A percentile compares a stretch with the other conserved stretches of the same genome.
These are phyloP conservation scores for Anisodus tanguticus DNA, from an alignment of 257 asterid genomes.

Conservation along the genomic window DNA sequence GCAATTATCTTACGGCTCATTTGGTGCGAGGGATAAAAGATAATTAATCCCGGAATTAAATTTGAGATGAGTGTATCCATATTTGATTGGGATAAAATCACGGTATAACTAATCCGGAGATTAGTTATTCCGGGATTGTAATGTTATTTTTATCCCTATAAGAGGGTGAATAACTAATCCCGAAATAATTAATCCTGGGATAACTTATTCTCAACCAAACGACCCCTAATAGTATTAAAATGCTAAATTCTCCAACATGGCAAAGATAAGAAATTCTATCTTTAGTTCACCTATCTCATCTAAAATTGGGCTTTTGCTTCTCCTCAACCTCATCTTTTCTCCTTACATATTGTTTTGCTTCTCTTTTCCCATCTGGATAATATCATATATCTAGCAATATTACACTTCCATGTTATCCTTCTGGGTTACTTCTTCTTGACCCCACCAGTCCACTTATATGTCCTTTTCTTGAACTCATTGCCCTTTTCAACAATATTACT, in stretches of 20 bases:
- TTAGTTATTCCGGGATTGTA: too few relatives aligned
- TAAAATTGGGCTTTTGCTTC: not conserved
- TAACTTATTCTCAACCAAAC: too few relatives aligned
- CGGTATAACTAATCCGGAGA: too few relatives aligned
- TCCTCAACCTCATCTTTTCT: not conserved
- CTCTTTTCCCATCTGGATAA: slow-evolving; percentile 19
- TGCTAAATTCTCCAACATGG: not conserved
- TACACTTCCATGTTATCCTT: not conserved
- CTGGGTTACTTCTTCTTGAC: not conserved
- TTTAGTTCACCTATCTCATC: not conserved
- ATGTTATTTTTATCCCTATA: too few relatives aligned
- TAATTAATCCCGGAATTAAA: too few relatives aligned
- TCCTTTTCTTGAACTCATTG: not conserved
- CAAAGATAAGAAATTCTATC: slow-evolving; percentile 1
- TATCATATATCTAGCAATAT: not conserved
- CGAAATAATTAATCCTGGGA: too few relatives aligned
- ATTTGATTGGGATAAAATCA: too few relatives aligned
- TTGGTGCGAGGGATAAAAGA: too few relatives aligned
- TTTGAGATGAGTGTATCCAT: too few relatives aligned
- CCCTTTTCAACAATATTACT: not conserved
- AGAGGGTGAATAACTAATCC: too few relatives aligned
- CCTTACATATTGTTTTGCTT: not conserved
- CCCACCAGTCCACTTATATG: not conserved
- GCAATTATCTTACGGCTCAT: not conserved
- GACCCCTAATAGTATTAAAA: not conserved